Percentiles rank a stretch among this genome's conserved stretches.
phyloP scores from a whole-genome alignment of 495 filamentous ascomycete genomes.

The Xylona heveae region DNA sequence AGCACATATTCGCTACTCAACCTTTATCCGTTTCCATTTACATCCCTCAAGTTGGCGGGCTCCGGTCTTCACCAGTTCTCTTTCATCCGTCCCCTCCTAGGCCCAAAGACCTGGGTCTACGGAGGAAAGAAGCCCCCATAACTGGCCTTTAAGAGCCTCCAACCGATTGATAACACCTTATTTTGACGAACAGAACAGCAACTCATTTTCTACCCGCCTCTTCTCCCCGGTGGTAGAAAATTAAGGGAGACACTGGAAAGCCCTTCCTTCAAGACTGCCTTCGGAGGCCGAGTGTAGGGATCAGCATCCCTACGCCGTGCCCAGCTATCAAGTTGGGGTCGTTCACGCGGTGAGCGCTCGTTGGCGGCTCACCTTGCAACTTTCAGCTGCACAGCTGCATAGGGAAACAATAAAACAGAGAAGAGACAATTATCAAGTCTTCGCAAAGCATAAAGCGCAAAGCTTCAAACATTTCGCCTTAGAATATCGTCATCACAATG shows the following conservation, averaged over 20 bases:
- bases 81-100: constrained; percentile 79
- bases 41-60: constrained; percentile 94
- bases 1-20: no score
- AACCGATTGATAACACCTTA: background rate
- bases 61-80: constrained; percentile 52
- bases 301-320: constrained; percentile 20
- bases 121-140: constrained; percentile 96
- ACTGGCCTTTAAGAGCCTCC: constrained; percentile 24
- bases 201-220: background rate
- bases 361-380: constrained; percentile 16
- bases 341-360: constrained; percentile 16
- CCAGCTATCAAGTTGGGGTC: constrained; percentile 13
- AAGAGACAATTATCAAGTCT: no score
- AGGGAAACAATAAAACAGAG: no score
- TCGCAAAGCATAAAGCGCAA: no score
- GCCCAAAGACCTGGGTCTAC: constrained; percentile 78
- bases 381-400: no score
- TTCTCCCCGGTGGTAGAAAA: background rate
- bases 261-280: background rate
- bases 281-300: constrained; percentile 19
- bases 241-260: background rate
- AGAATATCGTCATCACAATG: constrained; percentile 15
- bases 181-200: background rate
- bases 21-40: no score
- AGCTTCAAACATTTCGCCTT: no score